Evolutionary conservation across 2,329 filamentous ascomycete species (phyloP), one percentile per base, ranked within the genome.

Genomic region (Esteya vermicola): DNA sequence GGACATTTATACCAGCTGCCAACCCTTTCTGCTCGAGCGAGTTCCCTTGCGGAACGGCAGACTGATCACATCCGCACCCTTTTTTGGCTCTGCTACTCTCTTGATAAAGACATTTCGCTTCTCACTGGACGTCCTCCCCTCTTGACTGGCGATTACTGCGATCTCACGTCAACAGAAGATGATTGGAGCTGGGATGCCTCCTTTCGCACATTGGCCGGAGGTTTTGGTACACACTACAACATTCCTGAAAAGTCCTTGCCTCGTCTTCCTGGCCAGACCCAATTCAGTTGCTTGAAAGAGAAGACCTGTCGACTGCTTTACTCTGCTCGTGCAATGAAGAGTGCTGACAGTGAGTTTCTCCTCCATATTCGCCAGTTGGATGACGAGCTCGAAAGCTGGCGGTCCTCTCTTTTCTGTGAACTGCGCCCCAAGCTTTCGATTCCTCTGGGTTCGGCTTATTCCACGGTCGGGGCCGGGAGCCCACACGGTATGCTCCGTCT

Each of bases 71-170:
- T 13, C 22, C 21, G 34, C 4, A 6, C 9, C 7, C 34, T 36
- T 16, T 36, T 36, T 16, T 36, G 34, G 34, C 21, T 36, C n/a
- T 36, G 34, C 23, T 36, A 36, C 34, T 26, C 27, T 21, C 12
- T 27, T 14, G 34, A 36, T 23, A 36, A 36, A 23, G 34, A 36
- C n/a, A 5, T 36, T 7, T 25, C 21, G 7, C 34, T 36, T n/a
- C 34, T 13, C 12, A 36, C 34, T 4, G 34, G 34, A 18, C 34
- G 27, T 16, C 16, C 12, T 9, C 34, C 34, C 22, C 22, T 36
- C 20, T n/a, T 36, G 5, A 27, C 23, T 6, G 34, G 18, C 8
- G 34, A 26, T 9, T 36, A 26, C 14, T 36, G 34, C 23, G 34
- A 36, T 12, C 34, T 36, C 5, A 36, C 34, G n/a, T 23, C n/a